A percentile compares a stretch with the other conserved stretches of the same genome.
Conservation (phyloP, 148 eudicot genomes). For the Rhododendron williamsianum region DNA sequence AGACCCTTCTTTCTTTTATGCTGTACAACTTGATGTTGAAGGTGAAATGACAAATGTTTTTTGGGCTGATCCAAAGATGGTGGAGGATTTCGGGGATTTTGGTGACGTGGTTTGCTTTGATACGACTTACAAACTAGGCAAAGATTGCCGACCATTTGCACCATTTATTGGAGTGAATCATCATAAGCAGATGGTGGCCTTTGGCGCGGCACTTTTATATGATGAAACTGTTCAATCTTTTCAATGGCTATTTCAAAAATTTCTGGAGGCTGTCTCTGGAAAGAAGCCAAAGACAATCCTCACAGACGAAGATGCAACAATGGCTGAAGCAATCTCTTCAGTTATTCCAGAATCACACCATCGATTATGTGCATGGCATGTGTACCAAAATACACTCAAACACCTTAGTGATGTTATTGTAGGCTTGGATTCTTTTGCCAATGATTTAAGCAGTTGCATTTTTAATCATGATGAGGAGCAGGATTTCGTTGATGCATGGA, state of each 20-base stretch:
- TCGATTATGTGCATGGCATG: slow-evolving; percentile 30
- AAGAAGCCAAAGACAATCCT: slow-evolving; percentile 34
- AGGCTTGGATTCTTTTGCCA: slow-evolving; percentile 14
- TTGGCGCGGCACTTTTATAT: slow-evolving; percentile 29
- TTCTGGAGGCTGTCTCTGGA: slow-evolving; percentile 21
- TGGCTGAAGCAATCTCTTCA: slow-evolving; percentile 16
- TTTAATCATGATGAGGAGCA: slow-evolving; percentile 15
- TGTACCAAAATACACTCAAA: slow-evolving; percentile 21
- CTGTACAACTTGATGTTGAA: slow-evolving; percentile 25
- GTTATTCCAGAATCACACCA: slow-evolving; percentile 27
- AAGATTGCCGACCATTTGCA: slow-evolving; percentile 27
- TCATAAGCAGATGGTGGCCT: slow-evolving; percentile 23
- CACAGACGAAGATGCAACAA: slow-evolving; percentile 18
- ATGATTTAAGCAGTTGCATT: slow-evolving; percentile 19
- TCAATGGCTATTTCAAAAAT: slow-evolving; percentile 35
- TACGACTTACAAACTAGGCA: slow-evolving; percentile 21
- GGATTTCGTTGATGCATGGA: slow-evolving; percentile 22
- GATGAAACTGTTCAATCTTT: slow-evolving; percentile 31
- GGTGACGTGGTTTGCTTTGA: slow-evolving; percentile 33
- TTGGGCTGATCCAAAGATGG: slow-evolving; percentile 34
- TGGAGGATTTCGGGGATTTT: slow-evolving; percentile 27
- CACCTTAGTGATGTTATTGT: slow-evolving; percentile 13
- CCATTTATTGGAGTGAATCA: slow-evolving; percentile 30
- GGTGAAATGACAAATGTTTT: slow-evolving; percentile 26
- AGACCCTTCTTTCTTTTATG: slow-evolving; percentile 29